Base-by-base conservation (phyloP, 495 filamentous ascomycete genomes). In the Penicillium simplicissimum region DNA sequence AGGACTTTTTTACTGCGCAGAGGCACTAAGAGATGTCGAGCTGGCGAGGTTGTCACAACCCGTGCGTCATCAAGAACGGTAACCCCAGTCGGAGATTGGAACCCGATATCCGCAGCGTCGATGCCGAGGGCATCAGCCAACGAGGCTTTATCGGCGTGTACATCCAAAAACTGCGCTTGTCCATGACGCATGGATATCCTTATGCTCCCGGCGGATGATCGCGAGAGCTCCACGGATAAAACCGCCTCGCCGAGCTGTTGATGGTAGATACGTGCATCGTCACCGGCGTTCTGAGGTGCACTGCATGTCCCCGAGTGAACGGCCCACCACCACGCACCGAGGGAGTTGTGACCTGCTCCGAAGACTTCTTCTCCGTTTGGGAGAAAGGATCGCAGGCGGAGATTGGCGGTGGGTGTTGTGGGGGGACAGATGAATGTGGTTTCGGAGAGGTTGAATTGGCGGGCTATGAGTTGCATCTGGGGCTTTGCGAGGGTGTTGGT, bases 381-480 rank as follows among this genome's bases (percentile, higher is more conserved):
- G 42, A 45, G 42, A 19, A 45, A 45, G 3, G 42, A 45, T 9
- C 42, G 17, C 11, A 45, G 42, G 21, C 42, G 42, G 8, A 45
- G 42, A 11, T 45, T 23, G 9, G 42, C 42, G 3, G 14, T 31
- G 3, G 55, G 21, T 17, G 11, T 43, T 49, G 40, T 38, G 13
- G 65, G 55, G 21, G 65, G 58, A 38, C 62, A 67, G 42, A 67
- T 52, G 47, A 67, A 67, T 17, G 65, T 67, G 15, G 65, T 67
- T 53, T 67, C 65, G 15, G 65, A 65, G 59, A 65, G 65, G 36
- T 67, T 67, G 56, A 67, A 67, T 57, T 67, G 62, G 25, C 65
- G 45, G 28, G 65, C 59, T 38, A 67, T 52, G 13, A 67, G 55
- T 59, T 62, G 55, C 65, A 67, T 67, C 21, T 67, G 62, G 2